These are phyloP conservation scores for Aphanomyces astaci DNA, from an alignment of 352 stramenopile species.

Conservation along the genomic window DNA sequence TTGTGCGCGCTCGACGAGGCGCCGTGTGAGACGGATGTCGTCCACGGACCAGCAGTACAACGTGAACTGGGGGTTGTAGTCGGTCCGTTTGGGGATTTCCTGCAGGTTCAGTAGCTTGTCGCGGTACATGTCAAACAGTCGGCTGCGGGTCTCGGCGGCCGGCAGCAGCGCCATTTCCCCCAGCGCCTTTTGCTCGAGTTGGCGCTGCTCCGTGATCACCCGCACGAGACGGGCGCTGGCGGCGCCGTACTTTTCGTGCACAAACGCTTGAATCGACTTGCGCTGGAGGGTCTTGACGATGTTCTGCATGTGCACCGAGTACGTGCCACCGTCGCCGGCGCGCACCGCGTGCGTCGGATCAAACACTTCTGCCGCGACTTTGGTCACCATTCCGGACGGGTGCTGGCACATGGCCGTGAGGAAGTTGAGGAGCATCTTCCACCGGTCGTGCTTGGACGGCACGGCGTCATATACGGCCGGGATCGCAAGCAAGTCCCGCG, in stretches of 20 bases:
- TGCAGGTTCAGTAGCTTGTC: slow-evolving; percentile 75
- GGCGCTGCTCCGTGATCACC: slow-evolving; percentile 75
- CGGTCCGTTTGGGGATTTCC: slow-evolving; percentile 79
- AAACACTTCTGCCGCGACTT: slow-evolving; percentile 61
- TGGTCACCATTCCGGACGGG: slow-evolving; percentile 84
- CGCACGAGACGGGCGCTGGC: slow-evolving; percentile 77
- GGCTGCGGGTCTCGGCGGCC: slow-evolving; percentile 68
- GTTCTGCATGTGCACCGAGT: slow-evolving; percentile 86
- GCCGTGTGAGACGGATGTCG: slow-evolving; percentile 49
- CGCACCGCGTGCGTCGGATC: slow-evolving; percentile 43
- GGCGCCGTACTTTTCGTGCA: slow-evolving; percentile 74
- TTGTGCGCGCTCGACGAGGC: slow-evolving; percentile 57
- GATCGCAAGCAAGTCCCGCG: slow-evolving; percentile 66
- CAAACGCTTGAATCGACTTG: slow-evolving; percentile 69
- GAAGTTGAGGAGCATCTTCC: slow-evolving; percentile 80
- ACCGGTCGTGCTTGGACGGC: slow-evolving; percentile 72
- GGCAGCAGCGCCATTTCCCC: slow-evolving; percentile 75
- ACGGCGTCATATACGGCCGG: slow-evolving; percentile 59
- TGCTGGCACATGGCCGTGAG: slow-evolving; percentile 85
- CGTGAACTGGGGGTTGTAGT: slow-evolving; percentile 85
- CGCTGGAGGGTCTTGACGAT: slow-evolving; percentile 73
- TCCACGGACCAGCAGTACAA: slow-evolving; percentile 83
- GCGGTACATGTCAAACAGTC: slow-evolving; percentile 71
- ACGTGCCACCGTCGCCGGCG: slow-evolving; percentile 72
- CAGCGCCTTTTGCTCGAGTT: slow-evolving; percentile 82